phyloP scores from a whole-genome alignment of 106 monocot genomes.

The Chionographis japonica region DNA sequence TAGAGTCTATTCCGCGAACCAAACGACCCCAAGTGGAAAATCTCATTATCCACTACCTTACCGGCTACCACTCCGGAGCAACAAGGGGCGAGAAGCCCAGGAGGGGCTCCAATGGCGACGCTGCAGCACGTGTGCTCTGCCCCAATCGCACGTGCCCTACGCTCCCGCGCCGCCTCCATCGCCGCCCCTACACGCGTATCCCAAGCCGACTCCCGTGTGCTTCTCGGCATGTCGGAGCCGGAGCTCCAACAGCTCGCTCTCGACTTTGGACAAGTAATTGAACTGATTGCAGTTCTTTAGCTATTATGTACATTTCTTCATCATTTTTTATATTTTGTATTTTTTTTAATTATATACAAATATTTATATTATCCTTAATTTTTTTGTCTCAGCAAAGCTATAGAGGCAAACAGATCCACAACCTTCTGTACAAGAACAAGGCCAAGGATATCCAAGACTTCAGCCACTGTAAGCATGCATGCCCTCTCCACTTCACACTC shows the following conservation, averaged over 20 bases:
- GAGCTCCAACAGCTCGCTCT: conserved; percentile 81
- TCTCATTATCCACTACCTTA: too few relatives aligned
- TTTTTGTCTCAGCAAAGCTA: conserved; percentile 69
- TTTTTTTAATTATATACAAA: neutral
- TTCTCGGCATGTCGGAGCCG: conserved; percentile 79
- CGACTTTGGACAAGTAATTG: conserved; percentile 64
- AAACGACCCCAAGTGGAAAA: too few relatives aligned
- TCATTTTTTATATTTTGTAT: neutral
- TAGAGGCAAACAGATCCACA: conserved; percentile 85
- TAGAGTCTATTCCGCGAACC: too few relatives aligned
- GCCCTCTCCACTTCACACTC: neutral
- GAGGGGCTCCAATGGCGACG: conserved; percentile 31
- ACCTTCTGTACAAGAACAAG: conserved; percentile 85
- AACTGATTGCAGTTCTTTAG: neutral
- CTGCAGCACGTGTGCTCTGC: conserved; percentile 58
- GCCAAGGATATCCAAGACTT: conserved; percentile 82
- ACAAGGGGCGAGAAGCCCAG: neutral
- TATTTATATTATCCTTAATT: neutral
- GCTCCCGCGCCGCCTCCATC: conserved; percentile 25
- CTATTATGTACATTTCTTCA: neutral
- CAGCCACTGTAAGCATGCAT: conserved; percentile 46
- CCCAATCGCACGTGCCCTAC: conserved; percentile 54
- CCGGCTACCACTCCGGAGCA: too few relatives aligned
- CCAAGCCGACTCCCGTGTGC: conserved; percentile 42
- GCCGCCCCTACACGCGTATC: conserved; percentile 11